A percentile compares a stretch with the other conserved stretches of the same genome.
These are phyloP conservation scores for Jasminum sambac DNA, from an alignment of 257 asterid genomes.

Conservation along the genomic window DNA sequence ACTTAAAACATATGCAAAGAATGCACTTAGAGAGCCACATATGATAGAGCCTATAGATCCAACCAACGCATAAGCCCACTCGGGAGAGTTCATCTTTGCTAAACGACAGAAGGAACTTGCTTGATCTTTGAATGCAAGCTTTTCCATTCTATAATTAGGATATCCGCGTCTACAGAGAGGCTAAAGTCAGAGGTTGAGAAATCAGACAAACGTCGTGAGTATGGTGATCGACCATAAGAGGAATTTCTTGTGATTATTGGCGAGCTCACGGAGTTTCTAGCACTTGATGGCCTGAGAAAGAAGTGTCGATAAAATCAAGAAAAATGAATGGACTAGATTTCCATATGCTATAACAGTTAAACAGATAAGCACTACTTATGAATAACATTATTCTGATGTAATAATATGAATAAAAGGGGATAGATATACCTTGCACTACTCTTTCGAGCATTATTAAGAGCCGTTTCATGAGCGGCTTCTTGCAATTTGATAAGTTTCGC, in stretches of 20 bases:
- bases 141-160: conserved; percentile 66
- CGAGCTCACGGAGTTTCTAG: conserved; percentile 89
- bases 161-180: conserved; percentile 67
- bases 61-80: conserved; percentile 76
- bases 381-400: neutral
- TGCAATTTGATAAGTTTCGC: conserved; percentile 86
- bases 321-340: neutral
- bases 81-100: conserved; percentile 92
- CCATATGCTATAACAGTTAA: too few species aligned
- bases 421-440: conserved; percentile 75
- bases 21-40: conserved; percentile 92
- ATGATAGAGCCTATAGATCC: conserved; percentile 85
- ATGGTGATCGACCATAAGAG: conserved; percentile 84
- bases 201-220: conserved; percentile 81
- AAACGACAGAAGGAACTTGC: conserved; percentile 83
- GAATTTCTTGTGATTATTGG: conserved; percentile 85
- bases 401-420: neutral
- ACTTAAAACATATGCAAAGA: conserved; percentile 84
- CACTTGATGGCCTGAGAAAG: conserved; percentile 78
- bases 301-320: neutral
- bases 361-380: too few species aligned
- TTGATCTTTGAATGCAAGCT: conserved; percentile 87
- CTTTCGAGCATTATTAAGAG: conserved; percentile 66
- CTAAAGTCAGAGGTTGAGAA: conserved; percentile 92
- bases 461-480: conserved; percentile 88